Conservation (phyloP, 345 rosid species). For the Syzygium aqueum region DNA sequence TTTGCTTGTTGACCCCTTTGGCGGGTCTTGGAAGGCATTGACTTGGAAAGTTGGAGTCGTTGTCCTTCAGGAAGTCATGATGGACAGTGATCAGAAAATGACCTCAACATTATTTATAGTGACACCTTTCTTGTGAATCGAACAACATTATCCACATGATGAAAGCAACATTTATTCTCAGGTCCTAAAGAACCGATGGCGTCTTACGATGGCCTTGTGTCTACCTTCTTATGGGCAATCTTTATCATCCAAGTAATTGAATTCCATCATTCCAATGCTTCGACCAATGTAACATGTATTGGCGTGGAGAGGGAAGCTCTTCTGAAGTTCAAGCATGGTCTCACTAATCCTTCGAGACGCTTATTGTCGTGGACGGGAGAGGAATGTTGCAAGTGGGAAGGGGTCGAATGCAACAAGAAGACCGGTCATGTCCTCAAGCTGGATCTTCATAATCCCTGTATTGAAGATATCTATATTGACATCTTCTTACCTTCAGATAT, state of each 20-base stretch:
- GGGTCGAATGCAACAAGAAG: not conserved
- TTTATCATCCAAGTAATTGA: not conserved
- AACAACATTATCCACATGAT: not conserved
- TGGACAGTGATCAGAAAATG: not conserved
- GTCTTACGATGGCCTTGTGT: not conserved
- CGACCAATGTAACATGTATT: not conserved
- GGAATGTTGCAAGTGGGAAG: not conserved
- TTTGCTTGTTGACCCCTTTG: not conserved
- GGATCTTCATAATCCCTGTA: not conserved
- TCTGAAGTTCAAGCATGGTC: not conserved
- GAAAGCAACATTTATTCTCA: not conserved
- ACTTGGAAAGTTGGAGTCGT: not conserved
- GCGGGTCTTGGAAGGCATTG: not conserved
- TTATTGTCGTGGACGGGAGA: not conserved
- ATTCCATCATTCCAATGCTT: not conserved
- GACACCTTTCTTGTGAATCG: not conserved
- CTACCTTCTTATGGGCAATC: not conserved
- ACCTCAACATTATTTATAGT: not conserved
- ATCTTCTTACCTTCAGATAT: not conserved
- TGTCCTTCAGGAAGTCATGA: not conserved
- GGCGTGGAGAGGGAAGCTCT: not conserved
- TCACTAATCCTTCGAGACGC: not conserved
- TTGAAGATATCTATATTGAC: not conserved
- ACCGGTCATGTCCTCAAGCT: not conserved
- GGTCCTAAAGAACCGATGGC: not conserved